Base-by-base conservation (phyloP, 768 basidiomycete genomes). In the Xerocomus spinulosus region DNA sequence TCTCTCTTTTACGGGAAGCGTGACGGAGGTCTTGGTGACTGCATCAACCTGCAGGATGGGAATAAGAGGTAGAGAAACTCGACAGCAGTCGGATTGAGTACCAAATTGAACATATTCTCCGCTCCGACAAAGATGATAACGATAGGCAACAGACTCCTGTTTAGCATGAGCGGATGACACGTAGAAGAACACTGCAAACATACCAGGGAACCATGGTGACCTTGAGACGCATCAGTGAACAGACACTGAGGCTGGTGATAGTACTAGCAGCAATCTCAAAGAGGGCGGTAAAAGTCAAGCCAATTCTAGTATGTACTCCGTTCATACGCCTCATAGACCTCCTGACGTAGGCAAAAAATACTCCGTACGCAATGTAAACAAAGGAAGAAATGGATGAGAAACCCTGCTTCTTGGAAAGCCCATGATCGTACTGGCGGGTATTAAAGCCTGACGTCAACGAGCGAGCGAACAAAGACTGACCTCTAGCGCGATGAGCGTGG, bases 71-170 rank as follows among this genome's bases (percentile, higher is more conserved):
- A 59, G 43, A 24, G 48, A 51, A 44, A 46, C 36, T 23, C 43
- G 48, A 57, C 29, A 17, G 33, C 4, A 40, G 37, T 20, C 14
- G 23, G n/a, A 43, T 25, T 29, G 67, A 83, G 53, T 65, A 92
- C 92, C 63, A 99, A 73, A 58, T 85, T 87, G 63, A 92, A 90
- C 94, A 98, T 97, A 59, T 97, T 98, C 70, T 98, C 95, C 3
- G 92, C 88, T 3, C 95, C 95, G 13, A 95, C 87, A 55, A 98
- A 94, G 7, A 93, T 81, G 42, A 99, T 92, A 30, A 96, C 87
- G 49, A 97, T 87, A 2, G 94, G 94, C 43, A 99, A 73, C 34
- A 95, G 69, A 62, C 88, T 85, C 89, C 89, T 91, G 49, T 9
- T 20, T 34, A 45, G 6, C 17, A 39, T 56, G 23, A 65, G 53